phyloP scores from a whole-genome alignment of 2,329 filamentous ascomycete species.

The Fusarium cyanostomum region DNA sequence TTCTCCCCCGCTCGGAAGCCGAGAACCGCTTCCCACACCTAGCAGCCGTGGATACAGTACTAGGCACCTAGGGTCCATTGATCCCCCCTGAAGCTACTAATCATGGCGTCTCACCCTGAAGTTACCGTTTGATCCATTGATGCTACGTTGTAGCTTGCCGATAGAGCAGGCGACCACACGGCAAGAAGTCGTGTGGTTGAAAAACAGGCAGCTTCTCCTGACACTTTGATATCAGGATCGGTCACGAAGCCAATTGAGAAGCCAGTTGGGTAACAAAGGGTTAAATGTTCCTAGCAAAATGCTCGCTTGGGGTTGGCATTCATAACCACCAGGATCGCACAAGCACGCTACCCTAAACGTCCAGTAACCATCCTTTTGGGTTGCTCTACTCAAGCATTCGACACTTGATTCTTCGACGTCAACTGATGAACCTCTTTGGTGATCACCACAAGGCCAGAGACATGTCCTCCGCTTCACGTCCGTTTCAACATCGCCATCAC shows the following conservation, averaged over 20 bases:
- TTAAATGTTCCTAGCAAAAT: neutral
- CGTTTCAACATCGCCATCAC: slow-evolving; percentile 29
- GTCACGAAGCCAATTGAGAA: neutral
- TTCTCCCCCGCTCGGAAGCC: slow-evolving; percentile 40
- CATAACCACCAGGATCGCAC: neutral
- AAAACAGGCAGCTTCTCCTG: neutral
- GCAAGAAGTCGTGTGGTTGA: neutral
- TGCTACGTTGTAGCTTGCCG: neutral
- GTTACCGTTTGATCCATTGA: slow-evolving; percentile 1
- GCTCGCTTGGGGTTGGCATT: neutral
- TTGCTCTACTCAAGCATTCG: slow-evolving; percentile 17
- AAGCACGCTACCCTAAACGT: neutral
- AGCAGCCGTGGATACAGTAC: slow-evolving; percentile 13
- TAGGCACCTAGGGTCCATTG: slow-evolving; percentile 24
- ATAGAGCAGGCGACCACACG: neutral
- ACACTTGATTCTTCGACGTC: slow-evolving; percentile 20
- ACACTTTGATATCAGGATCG: neutral
- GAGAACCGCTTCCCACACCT: slow-evolving; percentile 30
- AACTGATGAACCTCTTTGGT: slow-evolving; percentile 22
- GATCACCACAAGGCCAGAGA: slow-evolving; percentile 8
- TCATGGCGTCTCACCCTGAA: neutral
- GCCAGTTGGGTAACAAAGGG: too few species aligned
- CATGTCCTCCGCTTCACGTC: slow-evolving; percentile 25
- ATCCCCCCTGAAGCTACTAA: slow-evolving; percentile 21
- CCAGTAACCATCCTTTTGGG: slow-evolving; percentile 10